Conservation (phyloP, 1,284 basidiomycete species). For the Afroboletus lepidellus region DNA sequence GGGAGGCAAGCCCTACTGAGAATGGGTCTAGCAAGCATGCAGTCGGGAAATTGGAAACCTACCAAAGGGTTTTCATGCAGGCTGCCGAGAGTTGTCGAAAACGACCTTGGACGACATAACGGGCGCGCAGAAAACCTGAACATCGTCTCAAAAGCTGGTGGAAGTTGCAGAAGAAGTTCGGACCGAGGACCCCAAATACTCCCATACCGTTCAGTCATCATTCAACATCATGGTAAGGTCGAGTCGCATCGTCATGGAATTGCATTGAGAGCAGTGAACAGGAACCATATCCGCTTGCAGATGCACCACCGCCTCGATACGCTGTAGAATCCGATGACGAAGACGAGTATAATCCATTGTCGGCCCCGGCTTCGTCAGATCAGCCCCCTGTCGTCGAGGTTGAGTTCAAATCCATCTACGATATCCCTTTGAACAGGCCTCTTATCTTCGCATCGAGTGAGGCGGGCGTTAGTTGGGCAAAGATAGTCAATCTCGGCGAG, state of each 20-base stretch:
- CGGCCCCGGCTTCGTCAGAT: slow-evolving; percentile 16
- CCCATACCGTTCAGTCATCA: not conserved
- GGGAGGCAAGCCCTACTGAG: slow-evolving; percentile 52
- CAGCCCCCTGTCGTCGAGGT: slow-evolving; percentile 33
- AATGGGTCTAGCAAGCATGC: slow-evolving; percentile 16
- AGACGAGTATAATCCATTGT: slow-evolving; percentile 53
- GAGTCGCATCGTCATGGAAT: not conserved
- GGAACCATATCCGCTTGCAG: slow-evolving; percentile 56
- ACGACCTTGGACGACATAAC: slow-evolving; percentile 7
- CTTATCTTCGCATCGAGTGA: slow-evolving; percentile 49
- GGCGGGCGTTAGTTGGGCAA: slow-evolving; percentile 50
- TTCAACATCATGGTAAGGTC: slow-evolving; percentile 17
- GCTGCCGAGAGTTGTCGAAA: slow-evolving; percentile 16
- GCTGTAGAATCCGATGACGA: slow-evolving; percentile 68
- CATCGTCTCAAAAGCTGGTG: not conserved
- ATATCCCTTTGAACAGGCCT: slow-evolving; percentile 26
- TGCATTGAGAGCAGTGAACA: slow-evolving; percentile 24
- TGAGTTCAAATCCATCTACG: slow-evolving; percentile 38
- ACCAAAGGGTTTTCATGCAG: slow-evolving; percentile 49
- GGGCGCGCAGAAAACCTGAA: slow-evolving; percentile 8
- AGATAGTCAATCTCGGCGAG: slow-evolving; percentile 49
- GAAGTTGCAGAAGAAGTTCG: no score
- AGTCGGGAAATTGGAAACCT: slow-evolving; percentile 12
- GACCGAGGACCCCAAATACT: not conserved
- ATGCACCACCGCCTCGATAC: slow-evolving; percentile 56